These are phyloP conservation scores for Artemisia argyi DNA, from an alignment of 129 eudicot genomes.

Conservation along the genomic window DNA sequence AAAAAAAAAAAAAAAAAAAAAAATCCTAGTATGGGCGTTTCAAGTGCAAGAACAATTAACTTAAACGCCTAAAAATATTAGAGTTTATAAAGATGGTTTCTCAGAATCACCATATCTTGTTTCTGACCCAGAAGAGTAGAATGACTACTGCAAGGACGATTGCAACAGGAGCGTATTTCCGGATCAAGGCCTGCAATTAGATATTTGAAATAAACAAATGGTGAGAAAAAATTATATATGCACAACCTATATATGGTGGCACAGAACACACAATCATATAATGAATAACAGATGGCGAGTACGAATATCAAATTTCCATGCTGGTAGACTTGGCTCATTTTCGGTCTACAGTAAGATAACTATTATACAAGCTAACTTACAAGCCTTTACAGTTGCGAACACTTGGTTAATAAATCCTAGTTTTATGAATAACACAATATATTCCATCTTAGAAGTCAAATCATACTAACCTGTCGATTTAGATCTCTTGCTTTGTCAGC, in stretches of 20 bases:
- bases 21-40: too few relatives aligned
- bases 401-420: not conserved
- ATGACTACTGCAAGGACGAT: conserved; percentile 81
- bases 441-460: not conserved
- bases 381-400: not conserved
- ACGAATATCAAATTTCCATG: too few relatives aligned
- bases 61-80: not conserved
- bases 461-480: conserved; percentile 78
- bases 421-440: not conserved
- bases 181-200: conserved; percentile 69
- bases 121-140: conserved; percentile 76
- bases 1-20: too few relatives aligned
- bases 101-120: conserved; percentile 76
- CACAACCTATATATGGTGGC: not conserved
- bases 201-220: conserved; percentile 8
- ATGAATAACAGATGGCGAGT: too few relatives aligned
- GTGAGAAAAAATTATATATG: conserved; percentile 10
- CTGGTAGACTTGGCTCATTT: too few relatives aligned
- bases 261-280: too few relatives aligned
- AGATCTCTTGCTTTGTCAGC: conserved; percentile 93
- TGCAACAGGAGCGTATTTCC: conserved; percentile 96
- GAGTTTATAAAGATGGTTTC: conserved; percentile 5
- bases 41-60: too few relatives aligned
- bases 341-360: not conserved
- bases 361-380: not conserved